These are phyloP conservation scores for Penicillium corylophilum DNA, from an alignment of 2,329 filamentous ascomycete species.

Conservation along the genomic window DNA sequence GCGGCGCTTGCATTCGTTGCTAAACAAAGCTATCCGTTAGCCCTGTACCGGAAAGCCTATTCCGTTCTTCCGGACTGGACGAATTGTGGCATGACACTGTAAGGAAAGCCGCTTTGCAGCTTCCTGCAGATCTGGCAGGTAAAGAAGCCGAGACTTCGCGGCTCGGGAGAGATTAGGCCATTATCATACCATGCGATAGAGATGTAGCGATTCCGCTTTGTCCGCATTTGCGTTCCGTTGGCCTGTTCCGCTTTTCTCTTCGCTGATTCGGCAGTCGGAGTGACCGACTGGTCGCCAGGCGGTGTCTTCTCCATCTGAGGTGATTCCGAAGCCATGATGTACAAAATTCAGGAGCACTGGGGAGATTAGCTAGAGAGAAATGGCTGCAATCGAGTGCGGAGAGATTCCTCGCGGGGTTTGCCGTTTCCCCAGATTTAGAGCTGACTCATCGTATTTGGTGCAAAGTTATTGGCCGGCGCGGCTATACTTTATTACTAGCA, in stretches of 20 bases:
- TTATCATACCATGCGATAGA: slow-evolving; percentile 62
- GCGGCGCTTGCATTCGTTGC: slow-evolving; percentile 64
- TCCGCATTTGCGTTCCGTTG: slow-evolving; percentile 52
- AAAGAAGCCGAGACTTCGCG: slow-evolving; percentile 1
- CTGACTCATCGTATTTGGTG: slow-evolving; percentile 21
- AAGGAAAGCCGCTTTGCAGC: neutral
- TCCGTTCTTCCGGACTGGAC: neutral
- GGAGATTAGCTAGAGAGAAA: slow-evolving; percentile 11
- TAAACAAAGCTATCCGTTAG: slow-evolving; percentile 27
- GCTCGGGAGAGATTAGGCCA: slow-evolving; percentile 15
- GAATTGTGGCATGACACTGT: slow-evolving; percentile 8
- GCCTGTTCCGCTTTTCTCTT: slow-evolving; percentile 46
- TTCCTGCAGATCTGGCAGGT: neutral
- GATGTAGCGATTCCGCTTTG: slow-evolving; percentile 67
- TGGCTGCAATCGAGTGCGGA: slow-evolving; percentile 31
- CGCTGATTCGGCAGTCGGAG: slow-evolving; percentile 27
- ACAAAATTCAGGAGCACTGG: slow-evolving; percentile 1
- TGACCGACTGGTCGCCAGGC: slow-evolving; percentile 24
- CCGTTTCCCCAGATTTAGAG: slow-evolving; percentile 34
- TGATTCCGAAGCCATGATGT: slow-evolving; percentile 36
- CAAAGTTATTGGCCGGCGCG: slow-evolving; percentile 8
- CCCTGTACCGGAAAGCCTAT: neutral
- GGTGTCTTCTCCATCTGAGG: slow-evolving; percentile 29
- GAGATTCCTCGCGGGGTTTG: slow-evolving; percentile 38
- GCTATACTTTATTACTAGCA: neutral